These are phyloP conservation scores for Mortierella sp. DNA, from an alignment of 371 early-diverging fungal genomes.

Conservation along the genomic window DNA sequence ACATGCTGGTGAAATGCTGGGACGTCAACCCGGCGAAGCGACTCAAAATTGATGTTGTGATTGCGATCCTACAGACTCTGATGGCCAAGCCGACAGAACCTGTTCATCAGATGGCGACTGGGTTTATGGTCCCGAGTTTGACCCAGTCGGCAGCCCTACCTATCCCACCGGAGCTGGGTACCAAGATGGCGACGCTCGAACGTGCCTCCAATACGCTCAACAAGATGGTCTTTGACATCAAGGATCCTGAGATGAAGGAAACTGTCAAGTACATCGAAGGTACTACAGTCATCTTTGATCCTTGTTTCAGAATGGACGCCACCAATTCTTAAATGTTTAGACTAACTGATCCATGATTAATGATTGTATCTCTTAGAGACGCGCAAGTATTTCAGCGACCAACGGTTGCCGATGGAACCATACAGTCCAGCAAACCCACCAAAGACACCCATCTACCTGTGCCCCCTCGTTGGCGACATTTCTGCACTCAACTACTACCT, in stretches of 20 bases:
- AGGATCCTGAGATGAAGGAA: constrained; percentile 45
- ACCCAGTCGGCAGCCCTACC: constrained; percentile 44
- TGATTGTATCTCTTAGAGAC: constrained; percentile 16
- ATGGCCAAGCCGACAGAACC: constrained; percentile 47
- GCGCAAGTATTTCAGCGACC: constrained; percentile 20
- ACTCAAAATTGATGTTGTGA: constrained; percentile 48
- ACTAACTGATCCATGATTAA: not conserved
- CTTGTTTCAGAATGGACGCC: not conserved
- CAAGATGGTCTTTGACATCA: constrained; percentile 51
- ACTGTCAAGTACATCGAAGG: constrained; percentile 36
- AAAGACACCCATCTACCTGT: constrained; percentile 53
- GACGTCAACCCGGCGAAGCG: constrained; percentile 30
- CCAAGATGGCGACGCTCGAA: constrained; percentile 37
- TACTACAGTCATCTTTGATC: constrained; percentile 29
- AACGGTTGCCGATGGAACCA: constrained; percentile 11
- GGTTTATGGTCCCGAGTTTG: constrained; percentile 40
- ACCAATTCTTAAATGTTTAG: not conserved
- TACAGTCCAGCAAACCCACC: constrained; percentile 28
- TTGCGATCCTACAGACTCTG: constrained; percentile 47
- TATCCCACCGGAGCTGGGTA: constrained; percentile 43
- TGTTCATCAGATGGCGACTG: constrained; percentile 33
- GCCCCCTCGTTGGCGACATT: constrained; percentile 51
- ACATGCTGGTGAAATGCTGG: constrained; percentile 53
- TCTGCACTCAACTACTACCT: constrained; percentile 41
- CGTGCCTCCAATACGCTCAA: constrained; percentile 45